Conservation (phyloP, 192 early-diverging fungal species). For the Umbelopsis isabellina region DNA sequence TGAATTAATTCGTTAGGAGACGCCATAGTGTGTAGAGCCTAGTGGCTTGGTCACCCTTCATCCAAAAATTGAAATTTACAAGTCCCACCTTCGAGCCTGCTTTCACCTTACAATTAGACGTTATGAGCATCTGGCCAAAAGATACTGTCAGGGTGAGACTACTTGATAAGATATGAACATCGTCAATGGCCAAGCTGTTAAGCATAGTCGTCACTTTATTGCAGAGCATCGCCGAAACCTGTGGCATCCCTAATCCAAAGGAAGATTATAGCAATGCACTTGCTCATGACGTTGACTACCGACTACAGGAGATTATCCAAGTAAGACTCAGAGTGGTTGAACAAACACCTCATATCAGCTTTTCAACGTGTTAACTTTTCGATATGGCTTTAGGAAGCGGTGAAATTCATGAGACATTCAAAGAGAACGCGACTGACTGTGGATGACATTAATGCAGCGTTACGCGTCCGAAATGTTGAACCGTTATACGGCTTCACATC, state of each 20-base stretch:
- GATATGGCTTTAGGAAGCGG: slow-evolving; percentile 68
- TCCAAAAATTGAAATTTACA: background rate
- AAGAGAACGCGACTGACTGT: slow-evolving; percentile 80
- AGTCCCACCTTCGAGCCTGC: background rate
- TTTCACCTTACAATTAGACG: background rate
- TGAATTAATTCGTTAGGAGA: slow-evolving; percentile 3
- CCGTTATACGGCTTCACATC: slow-evolving; percentile 91
- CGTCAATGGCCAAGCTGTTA: slow-evolving; percentile 11
- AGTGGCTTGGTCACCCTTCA: slow-evolving; percentile 10
- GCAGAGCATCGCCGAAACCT: slow-evolving; percentile 81
- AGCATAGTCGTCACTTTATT: background rate
- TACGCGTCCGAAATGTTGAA: slow-evolving; percentile 92
- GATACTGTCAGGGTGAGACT: slow-evolving; percentile 56
- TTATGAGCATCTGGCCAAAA: slow-evolving; percentile 57
- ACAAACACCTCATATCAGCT: background rate
- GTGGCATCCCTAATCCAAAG: slow-evolving; percentile 81
- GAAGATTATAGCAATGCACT: slow-evolving; percentile 85
- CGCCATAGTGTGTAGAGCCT: background rate
- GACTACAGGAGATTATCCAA: slow-evolving; percentile 89
- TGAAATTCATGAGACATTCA: slow-evolving; percentile 97
- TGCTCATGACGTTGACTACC: slow-evolving; percentile 93
- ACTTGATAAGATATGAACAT: background rate
- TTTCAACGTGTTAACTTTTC: background rate
- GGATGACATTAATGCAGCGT: slow-evolving; percentile 89
- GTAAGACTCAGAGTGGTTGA: slow-evolving; percentile 35